Conservation (phyloP, 1,284 basidiomycete genomes). For the Apiotrichum domesticum region DNA sequence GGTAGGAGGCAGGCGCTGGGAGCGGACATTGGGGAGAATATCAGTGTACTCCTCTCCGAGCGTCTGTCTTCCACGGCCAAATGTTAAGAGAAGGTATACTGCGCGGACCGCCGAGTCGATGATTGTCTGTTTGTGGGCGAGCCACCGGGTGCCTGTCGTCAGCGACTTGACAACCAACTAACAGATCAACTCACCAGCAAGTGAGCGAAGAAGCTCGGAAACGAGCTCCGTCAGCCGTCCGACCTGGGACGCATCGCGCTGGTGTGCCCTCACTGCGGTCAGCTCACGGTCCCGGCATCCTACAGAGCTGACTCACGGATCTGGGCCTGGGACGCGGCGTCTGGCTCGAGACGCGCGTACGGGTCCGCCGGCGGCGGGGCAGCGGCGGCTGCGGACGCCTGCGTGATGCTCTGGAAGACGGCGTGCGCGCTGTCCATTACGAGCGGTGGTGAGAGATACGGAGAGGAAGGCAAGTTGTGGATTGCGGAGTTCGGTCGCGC, state of each 20-base stretch:
- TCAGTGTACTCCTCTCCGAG: conserved; percentile 89
- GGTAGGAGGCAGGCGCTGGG: conserved; percentile 16
- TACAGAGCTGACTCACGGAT: conserved; percentile 62
- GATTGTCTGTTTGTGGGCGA: conserved; percentile 74
- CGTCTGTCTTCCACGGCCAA: conserved; percentile 73
- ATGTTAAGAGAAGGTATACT: conserved; percentile 68
- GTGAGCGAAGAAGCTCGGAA: conserved; percentile 66
- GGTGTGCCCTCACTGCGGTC: conserved; percentile 81
- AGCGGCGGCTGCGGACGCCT: background rate
- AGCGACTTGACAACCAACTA: background rate
- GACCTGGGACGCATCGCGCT: conserved; percentile 74
- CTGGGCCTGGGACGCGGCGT: conserved; percentile 59
- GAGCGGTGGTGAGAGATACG: background rate
- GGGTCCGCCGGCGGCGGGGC: conserved; percentile 13
- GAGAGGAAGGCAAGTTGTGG: too few species aligned
- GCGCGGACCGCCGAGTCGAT: conserved; percentile 65
- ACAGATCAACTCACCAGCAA: conserved; percentile 58
- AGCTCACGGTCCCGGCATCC: conserved; percentile 37
- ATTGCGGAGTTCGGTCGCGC: too few species aligned
- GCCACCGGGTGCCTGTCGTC: conserved; percentile 68
- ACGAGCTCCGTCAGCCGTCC: conserved; percentile 66
- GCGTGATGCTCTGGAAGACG: conserved; percentile 1
- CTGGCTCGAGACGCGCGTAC: conserved; percentile 25
- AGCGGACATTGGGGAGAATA: conserved; percentile 62
- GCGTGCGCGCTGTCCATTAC: conserved; percentile 16